phyloP scores from a whole-genome alignment of 768 basidiomycete genomes.

The Termitomyces sp. region DNA sequence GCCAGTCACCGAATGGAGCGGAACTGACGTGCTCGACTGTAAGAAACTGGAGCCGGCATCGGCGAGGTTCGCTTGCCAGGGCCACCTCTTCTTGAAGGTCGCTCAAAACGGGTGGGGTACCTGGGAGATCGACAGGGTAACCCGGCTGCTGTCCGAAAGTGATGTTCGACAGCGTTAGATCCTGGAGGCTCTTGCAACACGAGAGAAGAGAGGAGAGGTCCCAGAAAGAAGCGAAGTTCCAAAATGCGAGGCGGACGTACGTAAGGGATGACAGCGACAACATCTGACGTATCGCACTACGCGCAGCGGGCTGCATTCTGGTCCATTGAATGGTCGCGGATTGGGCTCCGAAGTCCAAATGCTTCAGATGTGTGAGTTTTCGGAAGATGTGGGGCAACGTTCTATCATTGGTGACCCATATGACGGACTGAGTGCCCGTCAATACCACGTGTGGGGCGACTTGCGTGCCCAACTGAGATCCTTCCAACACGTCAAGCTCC shows the following conservation, averaged over 20 bases:
- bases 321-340: slow-evolving; percentile 33
- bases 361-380: slow-evolving; percentile 31
- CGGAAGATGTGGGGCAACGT: slow-evolving; percentile 33
- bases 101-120: background rate
- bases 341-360: slow-evolving; percentile 34
- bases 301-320: slow-evolving; percentile 30
- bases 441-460: slow-evolving; percentile 18
- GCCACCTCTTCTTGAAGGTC: slow-evolving; percentile 4
- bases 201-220: slow-evolving; percentile 31
- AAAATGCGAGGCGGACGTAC: slow-evolving; percentile 36
- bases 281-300: slow-evolving; percentile 31
- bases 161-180: slow-evolving; percentile 24
- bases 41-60: slow-evolving; percentile 28
- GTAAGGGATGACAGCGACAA: slow-evolving; percentile 30
- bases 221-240: slow-evolving; percentile 33
- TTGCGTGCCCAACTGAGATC: slow-evolving; percentile 25
- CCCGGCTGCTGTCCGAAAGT: background rate
- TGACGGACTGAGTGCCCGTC: slow-evolving; percentile 26
- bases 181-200: slow-evolving; percentile 31
- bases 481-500: slow-evolving; percentile 37
- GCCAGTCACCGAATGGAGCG: slow-evolving; percentile 34
- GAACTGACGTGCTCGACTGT: slow-evolving; percentile 39
- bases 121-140: background rate
- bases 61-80: background rate
- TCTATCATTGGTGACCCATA: slow-evolving; percentile 37